Percentiles rank a stretch among this genome's conserved stretches.
These are phyloP conservation scores for Starmerella apis DNA, from an alignment of 805 yeast species.

Conservation along the genomic window DNA sequence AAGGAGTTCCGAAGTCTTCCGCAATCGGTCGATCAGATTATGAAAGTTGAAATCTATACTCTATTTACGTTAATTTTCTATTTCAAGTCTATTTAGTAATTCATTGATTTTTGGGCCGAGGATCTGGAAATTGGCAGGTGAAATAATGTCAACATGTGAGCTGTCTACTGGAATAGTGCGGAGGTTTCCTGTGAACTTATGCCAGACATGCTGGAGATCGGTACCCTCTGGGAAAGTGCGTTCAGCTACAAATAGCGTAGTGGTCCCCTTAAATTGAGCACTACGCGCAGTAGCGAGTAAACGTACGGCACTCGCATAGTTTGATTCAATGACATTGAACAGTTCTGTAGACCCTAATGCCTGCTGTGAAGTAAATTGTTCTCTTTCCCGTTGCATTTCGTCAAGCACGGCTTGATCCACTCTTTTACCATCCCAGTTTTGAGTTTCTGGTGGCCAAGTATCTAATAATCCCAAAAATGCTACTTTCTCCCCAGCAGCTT, in stretches of 20 bases:
- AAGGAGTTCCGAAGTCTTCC: too few relatives aligned
- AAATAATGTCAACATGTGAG: conserved; percentile 17
- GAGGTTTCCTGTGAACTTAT: conserved; percentile 2
- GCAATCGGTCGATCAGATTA: too few relatives aligned
- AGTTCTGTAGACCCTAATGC: conserved; percentile 8
- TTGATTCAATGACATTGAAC: conserved; percentile 15
- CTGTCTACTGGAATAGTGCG: conserved; percentile 8
- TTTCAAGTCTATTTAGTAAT: not conserved
- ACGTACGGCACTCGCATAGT: conserved; percentile 17
- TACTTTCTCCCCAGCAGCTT: conserved; percentile 8
- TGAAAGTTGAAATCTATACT: too few relatives aligned
- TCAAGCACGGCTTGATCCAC: conserved; percentile 18
- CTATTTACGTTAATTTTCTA: not conserved
- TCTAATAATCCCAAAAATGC: conserved; percentile 16
- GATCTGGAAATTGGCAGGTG: conserved; percentile 8
- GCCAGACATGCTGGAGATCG: conserved; percentile 14
- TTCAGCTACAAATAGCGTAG: conserved; percentile 16
- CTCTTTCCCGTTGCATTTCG: conserved; percentile 16
- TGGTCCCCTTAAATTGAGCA: conserved; percentile 8
- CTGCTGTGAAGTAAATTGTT: conserved; percentile 12
- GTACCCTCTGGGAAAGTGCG: conserved; percentile 13
- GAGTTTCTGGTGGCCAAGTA: conserved; percentile 23
- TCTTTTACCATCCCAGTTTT: conserved; percentile 18
- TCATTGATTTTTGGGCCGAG: conserved; percentile 16
- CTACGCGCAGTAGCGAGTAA: conserved; percentile 16